phyloP scores from a whole-genome alignment of 179 eudicot genomes.

The Gypsophila paniculata region DNA sequence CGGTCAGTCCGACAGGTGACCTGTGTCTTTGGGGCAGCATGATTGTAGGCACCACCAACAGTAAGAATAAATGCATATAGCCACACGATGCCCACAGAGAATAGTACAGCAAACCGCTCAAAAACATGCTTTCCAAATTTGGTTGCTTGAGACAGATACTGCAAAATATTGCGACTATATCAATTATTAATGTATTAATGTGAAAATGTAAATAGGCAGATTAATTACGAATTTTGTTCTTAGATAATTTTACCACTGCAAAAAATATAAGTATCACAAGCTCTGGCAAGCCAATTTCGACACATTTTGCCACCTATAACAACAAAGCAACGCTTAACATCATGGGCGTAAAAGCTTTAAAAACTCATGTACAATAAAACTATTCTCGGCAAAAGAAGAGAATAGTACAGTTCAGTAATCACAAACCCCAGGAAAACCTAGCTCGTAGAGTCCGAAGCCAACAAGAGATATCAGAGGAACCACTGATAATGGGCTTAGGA shows the following conservation, averaged over 20 bases:
- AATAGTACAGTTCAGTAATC: background rate
- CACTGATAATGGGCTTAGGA: constrained; percentile 80
- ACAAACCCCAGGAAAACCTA: constrained; percentile 94
- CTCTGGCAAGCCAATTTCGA: constrained; percentile 89
- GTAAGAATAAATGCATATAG: constrained; percentile 74
- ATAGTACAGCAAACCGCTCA: constrained; percentile 73
- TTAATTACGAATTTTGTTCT: background rate
- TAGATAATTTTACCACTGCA: constrained; percentile 56
- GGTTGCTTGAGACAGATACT: constrained; percentile 56
- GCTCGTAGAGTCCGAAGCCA: constrained; percentile 92
- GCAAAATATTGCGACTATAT: constrained; percentile 25
- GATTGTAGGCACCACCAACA: constrained; percentile 80
- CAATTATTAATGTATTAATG: constrained; percentile 8
- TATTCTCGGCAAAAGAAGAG: background rate
- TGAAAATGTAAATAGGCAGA: background rate
- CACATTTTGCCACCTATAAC: constrained; percentile 83
- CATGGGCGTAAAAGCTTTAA: constrained; percentile 8
- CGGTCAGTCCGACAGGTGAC: constrained; percentile 75
- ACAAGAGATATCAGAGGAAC: constrained; percentile 80
- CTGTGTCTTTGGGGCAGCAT: constrained; percentile 65
- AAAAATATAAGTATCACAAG: constrained; percentile 64
- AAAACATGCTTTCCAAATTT: constrained; percentile 44
- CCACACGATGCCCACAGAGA: constrained; percentile 79
- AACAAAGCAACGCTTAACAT: constrained; percentile 19
- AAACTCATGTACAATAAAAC: background rate